A percentile compares a stretch with the other conserved stretches of the same genome.
Evolutionary conservation across 1,284 basidiomycete genomes (phyloP).

Genomic region (Cutaneotrichosporon curvatum): DNA sequence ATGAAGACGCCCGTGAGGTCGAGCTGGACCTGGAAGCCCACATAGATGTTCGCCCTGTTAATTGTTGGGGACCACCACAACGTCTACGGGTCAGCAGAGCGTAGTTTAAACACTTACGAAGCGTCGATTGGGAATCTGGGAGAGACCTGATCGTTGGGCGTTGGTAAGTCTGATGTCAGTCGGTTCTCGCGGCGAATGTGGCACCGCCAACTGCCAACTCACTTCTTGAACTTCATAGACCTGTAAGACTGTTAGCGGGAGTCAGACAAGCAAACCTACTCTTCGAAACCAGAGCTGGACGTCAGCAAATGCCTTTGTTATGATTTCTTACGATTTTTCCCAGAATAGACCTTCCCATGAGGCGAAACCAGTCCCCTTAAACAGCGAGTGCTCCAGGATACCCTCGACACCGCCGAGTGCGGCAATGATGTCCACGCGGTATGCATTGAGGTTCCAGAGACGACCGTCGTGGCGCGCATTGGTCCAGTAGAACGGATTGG

Average conservation of each 20-base stretch:
- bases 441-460: slow-evolving; percentile 96
- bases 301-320: slow-evolving; percentile 2
- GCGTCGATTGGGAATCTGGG: slow-evolving; percentile 95
- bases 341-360: slow-evolving; percentile 63
- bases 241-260: no score
- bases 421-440: slow-evolving; percentile 98
- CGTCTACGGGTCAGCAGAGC: no score
- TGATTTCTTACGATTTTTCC: slow-evolving; percentile 78
- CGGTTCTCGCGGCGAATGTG: background rate
- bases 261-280: no score
- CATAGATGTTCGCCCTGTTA: slow-evolving; percentile 94
- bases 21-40: slow-evolving; percentile 61
- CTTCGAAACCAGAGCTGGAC: slow-evolving; percentile 9
- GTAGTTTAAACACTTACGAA: no score
- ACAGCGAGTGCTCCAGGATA: slow-evolving; percentile 92
- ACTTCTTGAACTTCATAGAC: slow-evolving; percentile 95
- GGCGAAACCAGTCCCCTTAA: slow-evolving; percentile 82
- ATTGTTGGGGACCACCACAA: slow-evolving; percentile 94
- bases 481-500: slow-evolving; percentile 98
- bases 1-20: slow-evolving; percentile 76
- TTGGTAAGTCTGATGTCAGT: slow-evolving; percentile 42
- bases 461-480: slow-evolving; percentile 97
- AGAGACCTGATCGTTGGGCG: slow-evolving; percentile 60
- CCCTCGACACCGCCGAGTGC: slow-evolving; percentile 81
- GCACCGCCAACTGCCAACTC: background rate